Base-by-base conservation (phyloP, 352 stramenopile species). In the Saprolegnia parasitica region DNA sequence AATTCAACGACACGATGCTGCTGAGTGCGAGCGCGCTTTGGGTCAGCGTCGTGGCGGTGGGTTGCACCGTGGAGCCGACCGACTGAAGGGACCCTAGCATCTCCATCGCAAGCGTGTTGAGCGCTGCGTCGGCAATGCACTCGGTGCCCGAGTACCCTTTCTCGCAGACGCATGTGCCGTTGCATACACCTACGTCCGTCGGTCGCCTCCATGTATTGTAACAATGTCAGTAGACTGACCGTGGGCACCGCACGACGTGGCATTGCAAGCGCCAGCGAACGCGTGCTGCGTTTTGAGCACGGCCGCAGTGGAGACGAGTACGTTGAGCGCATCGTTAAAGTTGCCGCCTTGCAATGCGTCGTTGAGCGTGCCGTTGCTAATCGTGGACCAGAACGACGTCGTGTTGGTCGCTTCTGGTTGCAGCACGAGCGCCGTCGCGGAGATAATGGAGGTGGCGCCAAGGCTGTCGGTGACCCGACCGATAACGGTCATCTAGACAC, bases 11-110 rank as follows among this genome's bases (percentile, higher is more conserved):
- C 18, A 70, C 54, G 39, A 70, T 70, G 54, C 50, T 70, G 20
- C 54, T 61, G 10, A 70, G 20, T 20, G 89, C 78, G 8, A 75
- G 68, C 5, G 77, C 79, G 62, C 87, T 80, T 45, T 89, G 85
- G 1, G 75, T 77, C 16, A 93, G 80, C 1, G 74, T 74, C 1
- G 75, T 78, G 0, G 64, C 74, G 16, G 76, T 86, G 0, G 80
- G 76, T 54, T 93, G 78, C 3, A 80, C 64, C 0, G 71, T 56
- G 15, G 65, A 61, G 0, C 78, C 66, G 0, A 78, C 64, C 3
- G 70, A 70, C 2, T 29, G 47, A 0, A 90, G 72, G 0, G 75
- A 83, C 1, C 74, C 54, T 18, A 93, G 72, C 37, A 93, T 87
- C 16, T 56, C 68, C 20, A 66, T 54, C 58, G 83, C 84, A 0